Conservation (phyloP, 116 monocot genomes). For the Dioscorea cayenensis region DNA sequence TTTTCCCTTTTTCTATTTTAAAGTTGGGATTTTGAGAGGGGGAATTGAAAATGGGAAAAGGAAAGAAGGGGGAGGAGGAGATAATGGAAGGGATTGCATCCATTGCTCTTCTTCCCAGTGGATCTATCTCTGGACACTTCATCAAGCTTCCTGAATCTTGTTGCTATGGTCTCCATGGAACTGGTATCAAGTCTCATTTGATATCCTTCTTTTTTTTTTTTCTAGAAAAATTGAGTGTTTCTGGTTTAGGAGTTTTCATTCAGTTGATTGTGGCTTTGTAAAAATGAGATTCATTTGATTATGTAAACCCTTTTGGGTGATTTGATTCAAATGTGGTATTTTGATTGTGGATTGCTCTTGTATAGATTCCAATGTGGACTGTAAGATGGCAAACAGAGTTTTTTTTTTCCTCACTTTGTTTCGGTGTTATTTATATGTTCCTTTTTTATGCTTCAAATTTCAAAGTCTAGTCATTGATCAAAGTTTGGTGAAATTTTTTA, state of each 20-base stretch:
- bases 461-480: too few species aligned
- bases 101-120: constrained; percentile 69
- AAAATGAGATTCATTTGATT: neutral
- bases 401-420: too few species aligned
- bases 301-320: too few species aligned
- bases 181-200: constrained; percentile 24
- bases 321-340: neutral
- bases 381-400: too few species aligned
- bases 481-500: too few species aligned
- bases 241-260: neutral
- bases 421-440: too few species aligned
- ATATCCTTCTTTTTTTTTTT: constrained; percentile 3
- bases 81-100: constrained; percentile 87
- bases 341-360: neutral
- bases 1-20: neutral
- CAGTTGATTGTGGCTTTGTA: too few species aligned
- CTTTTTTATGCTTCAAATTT: too few species aligned
- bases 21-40: neutral
- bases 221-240: neutral
- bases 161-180: constrained; percentile 90
- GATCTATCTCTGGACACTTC: constrained; percentile 91
- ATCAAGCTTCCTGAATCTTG: constrained; percentile 62
- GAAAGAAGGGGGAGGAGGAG: constrained; percentile 1
- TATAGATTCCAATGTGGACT: neutral
- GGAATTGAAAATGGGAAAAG: neutral